These are phyloP conservation scores for Ocimum tenuiflorum DNA, from an alignment of 257 asterid species.

Conservation along the genomic window DNA sequence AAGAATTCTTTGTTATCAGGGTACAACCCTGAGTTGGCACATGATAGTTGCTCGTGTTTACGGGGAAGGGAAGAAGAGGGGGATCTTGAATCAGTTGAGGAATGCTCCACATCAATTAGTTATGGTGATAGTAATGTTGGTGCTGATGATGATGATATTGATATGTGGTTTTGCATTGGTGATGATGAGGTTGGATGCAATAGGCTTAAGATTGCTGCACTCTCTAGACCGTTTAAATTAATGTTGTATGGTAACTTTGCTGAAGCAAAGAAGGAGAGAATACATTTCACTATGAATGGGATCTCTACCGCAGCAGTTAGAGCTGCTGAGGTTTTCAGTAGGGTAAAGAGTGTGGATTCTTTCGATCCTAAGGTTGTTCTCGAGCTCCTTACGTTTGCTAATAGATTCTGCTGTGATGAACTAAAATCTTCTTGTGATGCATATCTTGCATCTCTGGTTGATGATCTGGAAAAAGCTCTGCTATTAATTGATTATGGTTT, in stretches of 20 bases:
- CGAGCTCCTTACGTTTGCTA: slow-evolving; percentile 67
- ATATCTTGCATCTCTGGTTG: slow-evolving; percentile 59
- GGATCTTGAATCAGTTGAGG: slow-evolving; percentile 24
- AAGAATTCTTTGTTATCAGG: slow-evolving; percentile 54
- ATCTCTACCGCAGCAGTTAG: slow-evolving; percentile 59
- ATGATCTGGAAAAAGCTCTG: slow-evolving; percentile 58
- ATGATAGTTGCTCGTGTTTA: slow-evolving; percentile 55
- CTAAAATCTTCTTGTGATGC: slow-evolving; percentile 76
- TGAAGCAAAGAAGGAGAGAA: slow-evolving; percentile 70
- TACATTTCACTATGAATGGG: slow-evolving; percentile 60
- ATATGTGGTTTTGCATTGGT: slow-evolving; percentile 68
- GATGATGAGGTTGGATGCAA: slow-evolving; percentile 78
- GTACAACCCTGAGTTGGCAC: slow-evolving; percentile 73
- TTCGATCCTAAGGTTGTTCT: slow-evolving; percentile 57
- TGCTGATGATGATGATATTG: slow-evolving; percentile 55
- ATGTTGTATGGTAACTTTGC: slow-evolving; percentile 76
- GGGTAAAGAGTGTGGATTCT: slow-evolving; percentile 50
- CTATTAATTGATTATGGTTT: slow-evolving; percentile 66
- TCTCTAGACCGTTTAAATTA: slow-evolving; percentile 70
- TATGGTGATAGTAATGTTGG: slow-evolving; percentile 28
- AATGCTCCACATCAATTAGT: slow-evolving; percentile 61
- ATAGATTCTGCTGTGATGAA: slow-evolving; percentile 77
- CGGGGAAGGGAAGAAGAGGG: slow-evolving; percentile 23
- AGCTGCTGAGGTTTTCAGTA: slow-evolving; percentile 75
- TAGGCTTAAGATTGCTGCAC: slow-evolving; percentile 65